Evolutionary conservation across 2,329 filamentous ascomycete species (phyloP).

Genomic region (Aureobasidium sp.): DNA sequence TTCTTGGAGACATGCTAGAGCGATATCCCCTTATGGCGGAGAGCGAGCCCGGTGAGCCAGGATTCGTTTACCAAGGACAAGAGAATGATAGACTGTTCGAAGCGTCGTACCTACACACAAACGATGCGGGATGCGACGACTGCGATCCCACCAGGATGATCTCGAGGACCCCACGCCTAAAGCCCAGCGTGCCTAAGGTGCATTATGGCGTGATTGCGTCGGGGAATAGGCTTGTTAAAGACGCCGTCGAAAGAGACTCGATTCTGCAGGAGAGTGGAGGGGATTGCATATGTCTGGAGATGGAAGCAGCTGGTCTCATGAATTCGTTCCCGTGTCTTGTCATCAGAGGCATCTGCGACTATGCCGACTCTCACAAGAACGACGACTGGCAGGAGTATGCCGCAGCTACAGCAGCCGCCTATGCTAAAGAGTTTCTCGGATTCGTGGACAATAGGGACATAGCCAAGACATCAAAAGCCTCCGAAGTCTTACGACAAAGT

Average conservation of each 20-base stretch:
- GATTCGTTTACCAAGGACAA: neutral
- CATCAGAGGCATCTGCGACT: constrained; percentile 18
- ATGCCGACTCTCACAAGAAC: constrained; percentile 19
- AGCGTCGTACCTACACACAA: neutral
- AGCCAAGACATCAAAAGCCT: neutral
- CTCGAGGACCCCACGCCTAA: neutral
- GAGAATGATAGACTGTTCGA: neutral
- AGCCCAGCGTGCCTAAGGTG: neutral
- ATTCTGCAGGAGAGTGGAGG: constrained; percentile 17
- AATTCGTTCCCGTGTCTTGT: constrained; percentile 18
- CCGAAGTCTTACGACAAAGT: neutral
- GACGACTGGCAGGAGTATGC: constrained; percentile 18
- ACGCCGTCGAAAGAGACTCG: neutral
- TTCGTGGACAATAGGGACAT: neutral
- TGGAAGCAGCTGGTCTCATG: constrained; percentile 17
- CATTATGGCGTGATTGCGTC: neutral
- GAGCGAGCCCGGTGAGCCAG: neutral
- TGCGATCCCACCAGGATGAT: neutral
- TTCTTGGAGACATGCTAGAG: neutral
- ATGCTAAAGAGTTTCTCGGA: constrained; percentile 15
- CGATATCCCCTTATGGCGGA: neutral
- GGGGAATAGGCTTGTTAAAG: neutral
- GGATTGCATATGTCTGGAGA: constrained; percentile 22
- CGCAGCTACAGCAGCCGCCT: constrained; percentile 14
- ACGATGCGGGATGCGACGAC: neutral